Conservation (phyloP, 2,329 filamentous ascomycete genomes). For the Rutstroemia sp. region DNA sequence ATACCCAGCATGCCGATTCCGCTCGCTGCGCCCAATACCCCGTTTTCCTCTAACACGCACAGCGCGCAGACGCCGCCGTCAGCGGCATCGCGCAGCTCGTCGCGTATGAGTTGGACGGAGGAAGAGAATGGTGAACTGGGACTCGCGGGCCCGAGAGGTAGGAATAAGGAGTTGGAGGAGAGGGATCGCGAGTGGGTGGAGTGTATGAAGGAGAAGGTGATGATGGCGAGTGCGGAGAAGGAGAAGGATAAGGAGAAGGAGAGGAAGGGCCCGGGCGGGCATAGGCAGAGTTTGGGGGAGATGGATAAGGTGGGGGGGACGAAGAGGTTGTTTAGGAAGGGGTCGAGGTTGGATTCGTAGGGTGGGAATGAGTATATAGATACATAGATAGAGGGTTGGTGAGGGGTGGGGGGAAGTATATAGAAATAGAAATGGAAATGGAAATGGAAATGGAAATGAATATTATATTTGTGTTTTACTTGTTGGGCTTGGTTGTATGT, state of each 20-base stretch:
- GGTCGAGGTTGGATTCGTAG: neutral
- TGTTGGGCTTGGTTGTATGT: no score
- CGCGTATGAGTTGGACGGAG: constrained; percentile 49
- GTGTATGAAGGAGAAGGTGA: constrained; percentile 73
- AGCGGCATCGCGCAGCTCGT: constrained; percentile 25
- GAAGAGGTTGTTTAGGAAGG: constrained; percentile 53
- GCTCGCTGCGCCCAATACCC: constrained; percentile 20
- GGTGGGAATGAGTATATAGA: neutral
- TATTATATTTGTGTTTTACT: no score
- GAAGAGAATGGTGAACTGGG: constrained; percentile 47
- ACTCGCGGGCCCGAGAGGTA: constrained; percentile 62
- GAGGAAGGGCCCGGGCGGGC: constrained; percentile 39
- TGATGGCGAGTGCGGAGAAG: constrained; percentile 57
- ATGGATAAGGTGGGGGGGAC: constrained; percentile 66
- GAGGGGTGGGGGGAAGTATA: neutral
- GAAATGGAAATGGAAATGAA: no score
- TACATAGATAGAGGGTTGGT: neutral
- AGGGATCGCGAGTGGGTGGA: constrained; percentile 77
- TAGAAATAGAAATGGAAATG: no score
- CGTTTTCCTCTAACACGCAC: constrained; percentile 1
- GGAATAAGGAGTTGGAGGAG: constrained; percentile 58
- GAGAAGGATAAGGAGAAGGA: constrained; percentile 25
- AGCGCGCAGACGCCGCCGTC: constrained; percentile 6
- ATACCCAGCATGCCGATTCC: neutral
- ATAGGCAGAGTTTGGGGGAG: constrained; percentile 48